Evolutionary conservation across 306 rosid genomes (phyloP), one percentile per base, ranked within the genome.

Genomic region (Prosopis cineraria): DNA sequence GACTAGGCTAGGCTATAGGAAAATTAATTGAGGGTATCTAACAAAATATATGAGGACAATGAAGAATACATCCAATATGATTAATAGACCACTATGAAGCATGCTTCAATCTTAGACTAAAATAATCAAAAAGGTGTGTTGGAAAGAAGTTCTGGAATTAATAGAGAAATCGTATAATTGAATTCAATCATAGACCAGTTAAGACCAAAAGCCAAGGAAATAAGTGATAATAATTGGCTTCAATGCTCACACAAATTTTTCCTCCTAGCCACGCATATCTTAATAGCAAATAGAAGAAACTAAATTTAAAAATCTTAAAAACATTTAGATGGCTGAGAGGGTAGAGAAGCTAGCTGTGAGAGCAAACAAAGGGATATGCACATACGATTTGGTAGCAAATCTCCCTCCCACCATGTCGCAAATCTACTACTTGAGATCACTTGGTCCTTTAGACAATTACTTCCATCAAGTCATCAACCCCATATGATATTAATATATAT

Each of bases 331-430:
- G 88, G 80, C 76, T 29, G 40, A 72, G 78, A 70, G 81, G 84
- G 71, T 52, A 75, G 66, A 65, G 53, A 78, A 79, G 74, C 64
- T 65, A 80, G 74, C 64, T 65, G 78, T 77, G 81, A 70, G 81
- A 88, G 87, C 50, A 43, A 80, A 85, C 82, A 74, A 73, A 48
- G 86, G 88, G 87, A 87, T 89, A 41, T 77, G 88, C 79, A 48
- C 65, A 65, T 75, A 78, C 81, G 81, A 85, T 85, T 83, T 76
- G 80, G 45, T 79, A 80, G 52, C 87, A 85, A 88, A 83, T 85
- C 88, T 77, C 80, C 63, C 25, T 40, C 72, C 84, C 89, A 83
- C 85, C 85, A 79, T 72, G 78, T 73, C 78, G 73, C 67, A 74
- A 59, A 85, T 83, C 81, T 83, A 19, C 36, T 71, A 52, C 60